Conservation (phyloP, 768 basidiomycete genomes). For the Termitomyces sp. region DNA sequence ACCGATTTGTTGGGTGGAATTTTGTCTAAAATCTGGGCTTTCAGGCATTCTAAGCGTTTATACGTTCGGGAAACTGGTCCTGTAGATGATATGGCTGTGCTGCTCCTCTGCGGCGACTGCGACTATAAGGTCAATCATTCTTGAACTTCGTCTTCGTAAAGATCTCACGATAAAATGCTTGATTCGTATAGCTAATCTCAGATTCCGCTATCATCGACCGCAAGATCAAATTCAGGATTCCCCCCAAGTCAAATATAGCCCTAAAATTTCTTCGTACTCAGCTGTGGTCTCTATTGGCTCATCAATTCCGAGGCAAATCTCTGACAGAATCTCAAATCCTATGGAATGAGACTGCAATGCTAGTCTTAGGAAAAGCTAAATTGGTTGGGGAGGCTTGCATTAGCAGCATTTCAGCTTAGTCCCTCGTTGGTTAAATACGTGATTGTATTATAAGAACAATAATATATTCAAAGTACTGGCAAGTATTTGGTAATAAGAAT, state of each 20-base stretch:
- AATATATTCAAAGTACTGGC: too few relatives aligned
- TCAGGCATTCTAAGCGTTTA: constrained; percentile 88
- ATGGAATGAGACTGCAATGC: constrained; percentile 74
- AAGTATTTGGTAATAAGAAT: too few relatives aligned
- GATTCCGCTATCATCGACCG: constrained; percentile 76
- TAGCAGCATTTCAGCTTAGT: not conserved
- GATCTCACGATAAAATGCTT: not conserved
- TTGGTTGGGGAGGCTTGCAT: constrained; percentile 19
- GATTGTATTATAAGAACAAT: too few relatives aligned
- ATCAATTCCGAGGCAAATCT: constrained; percentile 59
- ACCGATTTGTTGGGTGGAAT: not conserved
- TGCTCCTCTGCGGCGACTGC: constrained; percentile 84
- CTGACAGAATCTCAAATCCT: constrained; percentile 51
- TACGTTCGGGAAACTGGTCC: constrained; percentile 94
- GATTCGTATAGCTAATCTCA: constrained; percentile 53
- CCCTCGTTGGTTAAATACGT: too few relatives aligned
- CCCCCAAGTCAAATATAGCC: constrained; percentile 71
- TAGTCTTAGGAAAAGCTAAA: constrained; percentile 52
- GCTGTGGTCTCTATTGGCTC: constrained; percentile 52
- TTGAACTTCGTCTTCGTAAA: not conserved
- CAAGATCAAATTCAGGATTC: constrained; percentile 69
- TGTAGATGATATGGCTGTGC: constrained; percentile 74
- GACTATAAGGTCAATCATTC: constrained; percentile 65
- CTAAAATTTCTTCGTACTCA: constrained; percentile 74
- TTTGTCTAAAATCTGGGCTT: constrained; percentile 9